Evolutionary conservation across 139 green algal genomes (phyloP).

Genomic region (Diplosphaera chodatii): DNA sequence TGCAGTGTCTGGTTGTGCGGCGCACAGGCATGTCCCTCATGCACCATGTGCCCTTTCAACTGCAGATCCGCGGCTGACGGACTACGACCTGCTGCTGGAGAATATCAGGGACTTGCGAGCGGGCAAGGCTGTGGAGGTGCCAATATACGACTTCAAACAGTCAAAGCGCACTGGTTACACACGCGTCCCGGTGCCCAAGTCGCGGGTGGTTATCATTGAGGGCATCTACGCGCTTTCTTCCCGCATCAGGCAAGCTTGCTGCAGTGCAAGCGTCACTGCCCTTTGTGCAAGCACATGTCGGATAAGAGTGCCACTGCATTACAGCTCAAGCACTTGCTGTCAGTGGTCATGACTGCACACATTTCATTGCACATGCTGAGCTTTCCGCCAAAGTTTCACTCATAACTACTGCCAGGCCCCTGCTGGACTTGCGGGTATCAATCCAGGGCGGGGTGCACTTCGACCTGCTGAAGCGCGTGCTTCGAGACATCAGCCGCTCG

Average conservation of each 20-base stretch:
- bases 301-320: background rate
- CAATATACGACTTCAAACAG: slow-evolving; percentile 95
- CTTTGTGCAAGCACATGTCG: slow-evolving; percentile 34
- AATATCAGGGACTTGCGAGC: slow-evolving; percentile 79
- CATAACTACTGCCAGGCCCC: too few relatives aligned
- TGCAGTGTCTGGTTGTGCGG: too few relatives aligned
- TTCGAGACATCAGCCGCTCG: slow-evolving; percentile 88
- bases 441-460: slow-evolving; percentile 95
- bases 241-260: slow-evolving; percentile 32
- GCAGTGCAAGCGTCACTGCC: too few relatives aligned
- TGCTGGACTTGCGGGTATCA: slow-evolving; percentile 84
- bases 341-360: too few relatives aligned
- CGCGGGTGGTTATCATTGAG: slow-evolving; percentile 87
- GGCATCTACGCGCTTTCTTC: slow-evolving; percentile 92
- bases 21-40: too few relatives aligned
- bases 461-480: slow-evolving; percentile 95
- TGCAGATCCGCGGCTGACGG: slow-evolving; percentile 87
- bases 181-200: slow-evolving; percentile 45
- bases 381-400: too few relatives aligned
- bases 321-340: too few relatives aligned
- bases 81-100: slow-evolving; percentile 85
- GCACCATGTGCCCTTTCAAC: background rate
- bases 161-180: slow-evolving; percentile 72
- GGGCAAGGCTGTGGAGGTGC: slow-evolving; percentile 63
- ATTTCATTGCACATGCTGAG: too few relatives aligned